Percentiles rank a stretch among this genome's conserved stretches.
Evolutionary conservation across 441 rosid species (phyloP).

Genomic region (Adansonia grandidieri): DNA sequence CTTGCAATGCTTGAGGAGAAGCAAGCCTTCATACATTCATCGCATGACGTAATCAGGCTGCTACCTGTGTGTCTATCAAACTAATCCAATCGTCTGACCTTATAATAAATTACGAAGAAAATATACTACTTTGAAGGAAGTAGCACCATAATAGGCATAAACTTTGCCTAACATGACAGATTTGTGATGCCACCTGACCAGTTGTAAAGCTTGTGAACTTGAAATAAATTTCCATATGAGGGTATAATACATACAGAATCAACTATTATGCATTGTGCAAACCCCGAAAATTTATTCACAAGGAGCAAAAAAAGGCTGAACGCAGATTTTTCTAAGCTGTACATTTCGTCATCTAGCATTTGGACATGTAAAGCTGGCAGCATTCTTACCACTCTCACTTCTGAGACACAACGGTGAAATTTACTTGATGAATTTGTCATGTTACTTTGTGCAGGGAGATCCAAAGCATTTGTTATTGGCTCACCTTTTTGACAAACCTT

Average conservation of each 20-base stretch:
- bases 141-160: not conserved
- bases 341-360: not conserved
- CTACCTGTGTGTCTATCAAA: not conserved
- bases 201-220: not conserved
- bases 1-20: not conserved
- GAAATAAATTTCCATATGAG: too few species aligned
- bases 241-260: not conserved
- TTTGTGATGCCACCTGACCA: not conserved
- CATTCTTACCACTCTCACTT: too few species aligned
- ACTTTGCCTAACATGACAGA: not conserved
- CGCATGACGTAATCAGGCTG: not conserved
- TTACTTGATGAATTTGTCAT: constrained; percentile 30
- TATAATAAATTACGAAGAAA: constrained; percentile 1
- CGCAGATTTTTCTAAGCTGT: not conserved
- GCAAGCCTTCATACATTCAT: not conserved
- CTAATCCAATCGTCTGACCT: not conserved
- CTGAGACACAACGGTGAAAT: too few species aligned
- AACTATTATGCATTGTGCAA: not conserved
- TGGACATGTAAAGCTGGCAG: not conserved
- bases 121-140: not conserved
- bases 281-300: not conserved
- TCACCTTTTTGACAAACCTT: constrained; percentile 95
- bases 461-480: constrained; percentile 82
- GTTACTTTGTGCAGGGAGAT: constrained; percentile 60
- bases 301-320: not conserved